These are phyloP conservation scores for Xylariaceae sp. DNA, from an alignment of 2,329 filamentous ascomycete genomes.

Conservation along the genomic window DNA sequence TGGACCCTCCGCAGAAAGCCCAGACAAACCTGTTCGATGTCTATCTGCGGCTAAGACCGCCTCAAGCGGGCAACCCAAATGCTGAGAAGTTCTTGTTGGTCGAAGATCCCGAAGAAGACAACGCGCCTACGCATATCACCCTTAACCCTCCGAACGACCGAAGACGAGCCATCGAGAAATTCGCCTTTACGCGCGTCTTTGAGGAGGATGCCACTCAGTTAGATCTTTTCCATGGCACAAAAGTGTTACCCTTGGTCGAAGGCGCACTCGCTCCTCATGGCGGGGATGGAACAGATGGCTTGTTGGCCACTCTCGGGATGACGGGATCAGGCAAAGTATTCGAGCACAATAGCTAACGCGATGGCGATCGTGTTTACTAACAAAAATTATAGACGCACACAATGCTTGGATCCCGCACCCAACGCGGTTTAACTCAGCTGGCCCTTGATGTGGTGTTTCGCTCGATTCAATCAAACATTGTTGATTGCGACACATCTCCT, in stretches of 20 bases:
- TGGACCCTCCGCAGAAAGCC: conserved; percentile 52
- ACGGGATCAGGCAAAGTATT: conserved; percentile 93
- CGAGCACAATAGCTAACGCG: not conserved
- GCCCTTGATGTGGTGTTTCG: conserved; percentile 88
- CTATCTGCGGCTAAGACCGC: conserved; percentile 82
- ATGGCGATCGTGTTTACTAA: conserved; percentile 8
- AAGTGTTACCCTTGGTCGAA: conserved; percentile 76
- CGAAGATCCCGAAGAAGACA: conserved; percentile 59
- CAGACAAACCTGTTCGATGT: conserved; percentile 80
- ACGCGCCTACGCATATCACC: conserved; percentile 71
- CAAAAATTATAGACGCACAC: conserved; percentile 77
- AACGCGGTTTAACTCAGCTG: conserved; percentile 91
- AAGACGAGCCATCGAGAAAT: conserved; percentile 88
- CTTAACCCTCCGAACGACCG: conserved; percentile 83
- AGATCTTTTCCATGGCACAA: conserved; percentile 83
- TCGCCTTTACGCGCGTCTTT: conserved; percentile 92
- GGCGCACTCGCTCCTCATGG: conserved; percentile 77
- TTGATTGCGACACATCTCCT: conserved; percentile 63
- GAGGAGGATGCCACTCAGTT: conserved; percentile 84
- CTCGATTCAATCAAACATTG: conserved; percentile 75
- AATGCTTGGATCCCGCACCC: conserved; percentile 84
- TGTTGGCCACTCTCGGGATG: conserved; percentile 90
- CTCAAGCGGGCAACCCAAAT: conserved; percentile 51
- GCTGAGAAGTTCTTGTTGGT: conserved; percentile 79
- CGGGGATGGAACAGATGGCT: conserved; percentile 82